Conservation (phyloP, 1,284 basidiomycete genomes). For the Bjerkandera adusta region DNA sequence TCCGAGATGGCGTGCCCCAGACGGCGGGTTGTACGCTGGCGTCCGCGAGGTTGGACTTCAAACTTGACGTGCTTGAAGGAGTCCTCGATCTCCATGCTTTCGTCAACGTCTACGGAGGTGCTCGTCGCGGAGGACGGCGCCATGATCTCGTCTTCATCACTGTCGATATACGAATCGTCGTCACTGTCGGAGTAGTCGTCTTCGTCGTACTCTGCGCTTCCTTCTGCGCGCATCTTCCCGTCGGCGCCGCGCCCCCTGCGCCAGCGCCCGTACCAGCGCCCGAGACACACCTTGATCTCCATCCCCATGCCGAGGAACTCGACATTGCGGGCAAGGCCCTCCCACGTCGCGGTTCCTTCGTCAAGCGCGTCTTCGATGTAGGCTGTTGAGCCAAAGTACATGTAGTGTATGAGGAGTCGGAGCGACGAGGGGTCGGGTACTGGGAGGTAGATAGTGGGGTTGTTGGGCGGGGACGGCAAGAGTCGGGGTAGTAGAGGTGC, state of each 20-base stretch:
- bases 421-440: constrained; percentile 74
- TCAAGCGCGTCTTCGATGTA: constrained; percentile 61
- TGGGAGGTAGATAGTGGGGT: constrained; percentile 71
- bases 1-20: constrained; percentile 34
- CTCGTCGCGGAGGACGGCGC: constrained; percentile 24
- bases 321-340: constrained; percentile 76
- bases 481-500: constrained; percentile 58
- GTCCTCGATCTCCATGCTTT: constrained; percentile 36
- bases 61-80: constrained; percentile 18
- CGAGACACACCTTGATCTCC: constrained; percentile 68
- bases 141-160: constrained; percentile 25
- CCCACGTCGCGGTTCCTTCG: constrained; percentile 64
- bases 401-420: constrained; percentile 71
- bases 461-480: constrained; percentile 56
- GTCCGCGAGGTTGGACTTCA: constrained; percentile 28
- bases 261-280: constrained; percentile 62
- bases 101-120: constrained; percentile 27
- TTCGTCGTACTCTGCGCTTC: constrained; percentile 21
- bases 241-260: constrained; percentile 35
- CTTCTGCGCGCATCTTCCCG: constrained; percentile 9
- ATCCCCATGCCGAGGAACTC: constrained; percentile 71
- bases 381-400: constrained; percentile 68
- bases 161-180: constrained; percentile 25
- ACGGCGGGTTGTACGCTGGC: constrained; percentile 25
- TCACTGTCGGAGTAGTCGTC: constrained; percentile 23